Conservation (phyloP, 176 grass and related monocot genomes). For the Pontederia crassipes region DNA sequence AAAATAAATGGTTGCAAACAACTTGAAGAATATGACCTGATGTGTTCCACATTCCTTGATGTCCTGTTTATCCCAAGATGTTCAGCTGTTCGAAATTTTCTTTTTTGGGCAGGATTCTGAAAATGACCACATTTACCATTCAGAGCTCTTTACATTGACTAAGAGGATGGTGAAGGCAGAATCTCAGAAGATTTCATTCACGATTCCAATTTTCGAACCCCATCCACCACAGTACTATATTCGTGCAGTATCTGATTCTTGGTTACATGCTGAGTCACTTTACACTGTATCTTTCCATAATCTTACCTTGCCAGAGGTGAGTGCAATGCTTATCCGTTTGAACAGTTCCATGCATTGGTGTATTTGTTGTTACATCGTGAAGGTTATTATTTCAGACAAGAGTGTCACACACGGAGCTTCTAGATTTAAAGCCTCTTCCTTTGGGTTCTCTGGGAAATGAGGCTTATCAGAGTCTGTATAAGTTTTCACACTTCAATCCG, state of each 20-base stretch:
- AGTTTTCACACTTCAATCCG: slow-evolving; percentile 96
- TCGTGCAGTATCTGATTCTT: slow-evolving; percentile 85
- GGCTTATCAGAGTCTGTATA: slow-evolving; percentile 60
- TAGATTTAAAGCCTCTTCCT: slow-evolving; percentile 96
- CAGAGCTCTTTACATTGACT: slow-evolving; percentile 77
- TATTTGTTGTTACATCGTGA: slow-evolving; percentile 11
- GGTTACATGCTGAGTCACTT: slow-evolving; percentile 84
- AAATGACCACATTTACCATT: slow-evolving; percentile 97
- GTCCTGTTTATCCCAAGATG: no score
- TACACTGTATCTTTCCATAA: slow-evolving; percentile 95
- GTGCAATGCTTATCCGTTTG: slow-evolving; percentile 8
- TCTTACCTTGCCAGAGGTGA: slow-evolving; percentile 87
- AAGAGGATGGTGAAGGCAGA: slow-evolving; percentile 76
- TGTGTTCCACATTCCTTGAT: no score
- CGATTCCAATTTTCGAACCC: slow-evolving; percentile 94
- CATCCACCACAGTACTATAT: slow-evolving; percentile 98
- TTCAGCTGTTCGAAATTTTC: neutral
- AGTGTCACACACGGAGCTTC: slow-evolving; percentile 91
- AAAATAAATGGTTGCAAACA: no score
- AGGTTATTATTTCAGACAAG: slow-evolving; percentile 52
- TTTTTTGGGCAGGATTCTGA: slow-evolving; percentile 79
- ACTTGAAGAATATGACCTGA: no score
- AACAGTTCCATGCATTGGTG: slow-evolving; percentile 13
- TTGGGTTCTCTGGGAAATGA: slow-evolving; percentile 64
- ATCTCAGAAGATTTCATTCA: slow-evolving; percentile 84